A percentile compares a stretch with the other conserved stretches of the same genome.
These are phyloP conservation scores for Syzygium aromaticum DNA, from an alignment of 345 rosid genomes.

Conservation along the genomic window DNA sequence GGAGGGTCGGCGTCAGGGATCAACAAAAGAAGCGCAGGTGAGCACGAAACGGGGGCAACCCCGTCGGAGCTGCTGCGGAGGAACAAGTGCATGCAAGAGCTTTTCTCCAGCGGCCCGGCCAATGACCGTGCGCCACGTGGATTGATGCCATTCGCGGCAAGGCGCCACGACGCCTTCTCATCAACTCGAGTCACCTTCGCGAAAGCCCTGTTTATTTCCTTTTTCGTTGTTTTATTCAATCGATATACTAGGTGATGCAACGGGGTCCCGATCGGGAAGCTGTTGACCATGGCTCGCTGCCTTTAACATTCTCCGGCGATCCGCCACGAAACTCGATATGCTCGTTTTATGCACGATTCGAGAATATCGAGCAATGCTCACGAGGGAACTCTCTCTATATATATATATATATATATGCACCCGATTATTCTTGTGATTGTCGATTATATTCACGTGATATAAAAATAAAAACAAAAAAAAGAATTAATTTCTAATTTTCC, in stretches of 20 bases:
- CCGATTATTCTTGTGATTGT: no score
- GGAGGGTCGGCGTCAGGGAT: not conserved
- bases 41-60: not conserved
- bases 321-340: not conserved
- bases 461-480: no score
- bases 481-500: not conserved
- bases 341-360: not conserved
- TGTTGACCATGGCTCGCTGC: not conserved
- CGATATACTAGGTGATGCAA: not conserved
- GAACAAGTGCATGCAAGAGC: not conserved
- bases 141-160: not conserved
- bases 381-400: no score
- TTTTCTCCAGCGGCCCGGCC: not conserved
- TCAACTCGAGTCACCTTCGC: no score
- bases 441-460: no score
- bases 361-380: not conserved
- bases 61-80: not conserved
- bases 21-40: not conserved
- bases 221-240: not conserved
- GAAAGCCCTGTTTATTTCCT: not conserved
- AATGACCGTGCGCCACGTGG: not conserved
- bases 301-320: not conserved
- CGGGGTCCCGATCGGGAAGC: fast-evolving
- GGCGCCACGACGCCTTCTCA: not conserved
- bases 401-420: no score